Evolutionary conservation across 78 protist species (phyloP).

Genomic region (Dictyostelium discoideum): DNA sequence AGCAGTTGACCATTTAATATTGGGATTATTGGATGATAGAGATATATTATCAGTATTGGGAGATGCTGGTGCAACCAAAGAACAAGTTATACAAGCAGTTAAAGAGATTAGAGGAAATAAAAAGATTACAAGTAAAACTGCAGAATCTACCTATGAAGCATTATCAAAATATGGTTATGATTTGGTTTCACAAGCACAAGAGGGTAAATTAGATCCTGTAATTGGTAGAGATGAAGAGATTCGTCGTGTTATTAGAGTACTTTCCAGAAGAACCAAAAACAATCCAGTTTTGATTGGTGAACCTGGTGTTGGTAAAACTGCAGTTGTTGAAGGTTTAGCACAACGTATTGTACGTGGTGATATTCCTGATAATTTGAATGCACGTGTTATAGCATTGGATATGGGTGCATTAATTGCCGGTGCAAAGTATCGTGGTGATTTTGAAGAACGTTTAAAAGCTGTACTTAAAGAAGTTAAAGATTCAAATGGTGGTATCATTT

Average conservation of each 20-base stretch:
- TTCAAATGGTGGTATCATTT: constrained; percentile 91
- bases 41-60: constrained; percentile 42
- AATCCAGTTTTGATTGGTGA: constrained; percentile 99
- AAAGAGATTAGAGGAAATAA: constrained; percentile 74
- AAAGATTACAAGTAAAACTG: constrained; percentile 66
- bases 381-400: constrained; percentile 94
- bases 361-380: constrained; percentile 94
- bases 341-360: constrained; percentile 98
- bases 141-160: constrained; percentile 88
- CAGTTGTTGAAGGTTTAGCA: constrained; percentile 99
- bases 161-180: constrained; percentile 92
- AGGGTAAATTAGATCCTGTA: constrained; percentile 98
- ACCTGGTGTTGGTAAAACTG: constrained; percentile 97
- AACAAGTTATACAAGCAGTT: constrained; percentile 60
- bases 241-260: constrained; percentile 91
- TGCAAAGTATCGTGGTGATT: constrained; percentile 98
- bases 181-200: constrained; percentile 88
- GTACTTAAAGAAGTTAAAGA: constrained; percentile 96
- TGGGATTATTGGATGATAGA: constrained; percentile 68
- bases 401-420: constrained; percentile 99
- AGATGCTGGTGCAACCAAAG: constrained; percentile 65
- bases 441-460: constrained; percentile 98
- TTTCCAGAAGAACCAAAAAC: constrained; percentile 94
- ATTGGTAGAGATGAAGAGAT: constrained; percentile 99
- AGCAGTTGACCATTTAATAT: constrained; percentile 76